phyloP scores from a whole-genome alignment of 2,329 filamentous ascomycete genomes.

The Colletotrichum brevisporum region DNA sequence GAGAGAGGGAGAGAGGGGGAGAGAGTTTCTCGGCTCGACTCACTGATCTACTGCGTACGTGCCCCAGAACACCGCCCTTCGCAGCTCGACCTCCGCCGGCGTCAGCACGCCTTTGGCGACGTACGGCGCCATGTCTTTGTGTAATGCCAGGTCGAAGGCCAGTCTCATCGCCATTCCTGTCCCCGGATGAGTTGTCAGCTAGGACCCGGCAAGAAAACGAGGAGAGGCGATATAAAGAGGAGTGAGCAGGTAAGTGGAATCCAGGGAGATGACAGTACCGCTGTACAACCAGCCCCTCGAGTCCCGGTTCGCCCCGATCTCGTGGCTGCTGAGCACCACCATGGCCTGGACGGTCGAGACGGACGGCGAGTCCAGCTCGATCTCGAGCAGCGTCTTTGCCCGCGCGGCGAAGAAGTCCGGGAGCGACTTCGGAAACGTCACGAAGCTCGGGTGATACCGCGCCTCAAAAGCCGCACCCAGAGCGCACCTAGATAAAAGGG shows the following conservation, averaged over 20 bases:
- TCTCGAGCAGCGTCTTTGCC: slow-evolving; percentile 46
- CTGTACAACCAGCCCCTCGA: slow-evolving; percentile 47
- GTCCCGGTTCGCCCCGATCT: slow-evolving; percentile 46
- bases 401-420: slow-evolving; percentile 47
- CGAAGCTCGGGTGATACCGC: slow-evolving; percentile 57
- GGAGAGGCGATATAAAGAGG: no score
- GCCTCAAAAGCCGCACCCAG: slow-evolving; percentile 59
- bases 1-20: no score
- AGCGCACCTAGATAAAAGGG: slow-evolving; percentile 48
- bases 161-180: slow-evolving; percentile 48
- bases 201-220: no score
- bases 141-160: slow-evolving; percentile 46
- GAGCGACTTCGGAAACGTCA: slow-evolving; percentile 50
- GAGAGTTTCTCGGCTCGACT: slow-evolving; percentile 9
- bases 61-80: slow-evolving; percentile 49
- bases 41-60: slow-evolving; percentile 49
- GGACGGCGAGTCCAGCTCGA: slow-evolving; percentile 46
- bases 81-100: slow-evolving; percentile 45
- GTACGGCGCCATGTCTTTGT: slow-evolving; percentile 46
- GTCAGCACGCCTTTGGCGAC: slow-evolving; percentile 44
- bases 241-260: no score
- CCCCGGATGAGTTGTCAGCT: slow-evolving; percentile 40
- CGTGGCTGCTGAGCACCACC: slow-evolving; percentile 46
- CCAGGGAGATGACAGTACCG: slow-evolving; percentile 35
- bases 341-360: slow-evolving; percentile 47